phyloP scores from a whole-genome alignment of 768 basidiomycete genomes.

The Xerocomus potaroensis region DNA sequence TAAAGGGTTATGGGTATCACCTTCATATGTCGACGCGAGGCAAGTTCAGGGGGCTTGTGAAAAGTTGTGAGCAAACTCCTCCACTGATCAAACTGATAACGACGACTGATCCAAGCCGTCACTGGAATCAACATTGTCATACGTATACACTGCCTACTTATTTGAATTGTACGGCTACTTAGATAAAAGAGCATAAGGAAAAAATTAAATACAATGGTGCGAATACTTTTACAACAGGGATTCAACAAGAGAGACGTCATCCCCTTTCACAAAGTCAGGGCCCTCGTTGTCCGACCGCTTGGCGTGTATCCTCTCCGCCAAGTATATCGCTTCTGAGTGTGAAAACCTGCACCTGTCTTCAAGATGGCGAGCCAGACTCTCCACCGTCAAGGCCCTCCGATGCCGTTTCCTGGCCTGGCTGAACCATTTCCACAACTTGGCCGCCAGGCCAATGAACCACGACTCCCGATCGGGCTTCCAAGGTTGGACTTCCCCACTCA shows the following conservation, averaged over 20 bases:
- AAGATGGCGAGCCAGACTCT: conserved; percentile 20
- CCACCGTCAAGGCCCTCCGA: conserved; percentile 14
- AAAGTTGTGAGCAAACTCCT: too few relatives aligned
- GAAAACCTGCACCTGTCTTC: conserved; percentile 23
- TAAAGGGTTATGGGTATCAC: conserved; percentile 14
- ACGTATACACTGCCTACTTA: not conserved
- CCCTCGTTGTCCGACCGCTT: conserved; percentile 16
- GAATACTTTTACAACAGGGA: conserved; percentile 5
- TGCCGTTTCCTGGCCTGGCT: conserved; percentile 10
- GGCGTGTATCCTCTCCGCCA: conserved; percentile 24
- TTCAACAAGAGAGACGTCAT: conserved; percentile 10
- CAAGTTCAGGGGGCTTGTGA: not conserved
- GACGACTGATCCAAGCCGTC: conserved; percentile 1
- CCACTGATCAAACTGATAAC: too few relatives aligned
- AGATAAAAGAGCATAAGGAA: conserved; percentile 9
- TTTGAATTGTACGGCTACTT: not conserved
- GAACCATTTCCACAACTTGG: conserved; percentile 18
- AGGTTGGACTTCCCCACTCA: conserved; percentile 9
- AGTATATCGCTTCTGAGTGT: conserved; percentile 15
- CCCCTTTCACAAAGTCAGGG: conserved; percentile 23
- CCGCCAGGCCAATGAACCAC: conserved; percentile 25
- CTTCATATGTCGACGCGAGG: conserved; percentile 8
- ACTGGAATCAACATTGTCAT: not conserved
- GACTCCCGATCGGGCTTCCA: conserved; percentile 21
- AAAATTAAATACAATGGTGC: not conserved